Evolutionary conservation across 345 rosid genomes (phyloP).

Genomic region (Firmiana major): DNA sequence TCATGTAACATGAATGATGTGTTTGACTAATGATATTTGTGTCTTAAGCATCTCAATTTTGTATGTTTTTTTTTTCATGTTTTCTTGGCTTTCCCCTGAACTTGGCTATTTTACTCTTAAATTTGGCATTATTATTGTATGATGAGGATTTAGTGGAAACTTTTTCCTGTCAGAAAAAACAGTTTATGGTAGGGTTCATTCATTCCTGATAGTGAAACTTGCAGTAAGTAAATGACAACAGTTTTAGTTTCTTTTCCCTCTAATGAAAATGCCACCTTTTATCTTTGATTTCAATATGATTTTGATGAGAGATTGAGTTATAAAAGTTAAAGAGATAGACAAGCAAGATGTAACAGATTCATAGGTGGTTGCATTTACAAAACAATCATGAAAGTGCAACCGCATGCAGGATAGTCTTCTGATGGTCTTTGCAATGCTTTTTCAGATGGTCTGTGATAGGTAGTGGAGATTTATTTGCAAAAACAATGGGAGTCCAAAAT

Average conservation of each 20-base stretch:
- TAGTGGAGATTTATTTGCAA: no score
- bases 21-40: not conserved
- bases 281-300: not conserved
- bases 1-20: not conserved
- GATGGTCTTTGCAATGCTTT: not conserved
- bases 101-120: no score
- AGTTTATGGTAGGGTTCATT: not conserved
- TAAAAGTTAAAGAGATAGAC: not conserved
- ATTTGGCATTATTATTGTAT: no score
- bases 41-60: not conserved
- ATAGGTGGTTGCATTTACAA: slow-evolving; percentile 55
- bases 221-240: not conserved
- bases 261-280: not conserved
- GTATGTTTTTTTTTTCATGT: not conserved
- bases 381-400: slow-evolving; percentile 80
- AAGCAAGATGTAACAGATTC: not conserved
- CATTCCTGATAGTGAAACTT: not conserved
- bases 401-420: slow-evolving; percentile 18
- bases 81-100: not conserved
- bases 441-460: slow-evolving; percentile 7
- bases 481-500: no score
- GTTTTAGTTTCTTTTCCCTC: not conserved
- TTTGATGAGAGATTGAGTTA: not conserved
- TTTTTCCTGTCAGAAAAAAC: no score
- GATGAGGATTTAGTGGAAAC: no score